Percentiles rank a stretch among this genome's conserved stretches.
Evolutionary conservation across 2,329 filamentous ascomycete species (phyloP).

Genomic region (Dichotomopilus funicola): DNA sequence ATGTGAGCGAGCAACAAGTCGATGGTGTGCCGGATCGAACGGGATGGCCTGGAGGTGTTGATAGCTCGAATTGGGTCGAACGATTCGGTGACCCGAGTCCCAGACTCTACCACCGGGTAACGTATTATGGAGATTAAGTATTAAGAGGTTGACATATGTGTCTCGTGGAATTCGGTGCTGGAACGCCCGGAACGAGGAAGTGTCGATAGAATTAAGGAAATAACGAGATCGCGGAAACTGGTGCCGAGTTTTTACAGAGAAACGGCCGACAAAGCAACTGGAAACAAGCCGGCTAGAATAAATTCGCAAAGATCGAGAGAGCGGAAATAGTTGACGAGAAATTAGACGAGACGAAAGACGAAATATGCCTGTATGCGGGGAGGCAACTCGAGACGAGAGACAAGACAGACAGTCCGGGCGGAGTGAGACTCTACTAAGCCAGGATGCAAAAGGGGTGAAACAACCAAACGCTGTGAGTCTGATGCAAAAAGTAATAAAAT

Average conservation of each 20-base stretch:
- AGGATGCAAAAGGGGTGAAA: slow-evolving; percentile 6
- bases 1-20: slow-evolving; percentile 5
- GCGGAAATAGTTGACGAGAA: neutral
- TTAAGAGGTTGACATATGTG: slow-evolving; percentile 24
- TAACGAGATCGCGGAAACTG: neutral
- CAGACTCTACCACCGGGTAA: slow-evolving; percentile 22
- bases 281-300: slow-evolving; percentile 2
- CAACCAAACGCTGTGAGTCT: neutral
- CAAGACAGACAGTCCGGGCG: neutral
- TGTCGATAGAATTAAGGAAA: neutral
- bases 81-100: slow-evolving; percentile 15
- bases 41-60: slow-evolving; percentile 5
- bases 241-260: slow-evolving; percentile 1
- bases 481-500: neutral
- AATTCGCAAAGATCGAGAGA: neutral
- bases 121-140: slow-evolving; percentile 26
- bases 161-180: neutral
- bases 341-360: slow-evolving; percentile 2
- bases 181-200: neutral
- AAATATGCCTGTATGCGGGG: slow-evolving; percentile 2
- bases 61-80: neutral
- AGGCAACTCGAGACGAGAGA: neutral
- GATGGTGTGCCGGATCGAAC: neutral
- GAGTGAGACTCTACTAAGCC: neutral
- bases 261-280: slow-evolving; percentile 6